Base-by-base conservation (phyloP, 768 basidiomycete genomes). In the Grammothele lineata region DNA sequence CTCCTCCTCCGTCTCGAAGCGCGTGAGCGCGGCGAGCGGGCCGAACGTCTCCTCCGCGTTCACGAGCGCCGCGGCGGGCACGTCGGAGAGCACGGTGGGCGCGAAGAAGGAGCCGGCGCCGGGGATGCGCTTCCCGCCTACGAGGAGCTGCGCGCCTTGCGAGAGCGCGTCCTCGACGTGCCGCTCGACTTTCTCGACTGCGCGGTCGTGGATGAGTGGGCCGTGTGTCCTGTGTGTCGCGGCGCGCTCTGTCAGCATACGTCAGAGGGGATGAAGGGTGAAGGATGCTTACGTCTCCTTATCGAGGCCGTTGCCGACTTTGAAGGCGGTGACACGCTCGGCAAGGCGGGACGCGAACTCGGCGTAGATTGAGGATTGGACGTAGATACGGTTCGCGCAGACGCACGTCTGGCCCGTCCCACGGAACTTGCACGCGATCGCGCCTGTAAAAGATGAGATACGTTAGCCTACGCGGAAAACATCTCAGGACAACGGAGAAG, bases 1-100 rank as follows among this genome's bases (percentile, higher is more conserved):
- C 64, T 98, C 87, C 36, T 93, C 92, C 68, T 99, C 96, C 0
- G 92, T 92, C 65, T 89, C 82, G 61, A 99, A 99, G 61, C 85
- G 85, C 63, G 78, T 83, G 19, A 99, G 70, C 6, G 88, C 86
- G 0, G 92, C 92, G 32, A 95, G 66, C 0, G 92, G 94, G 0
- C 95, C 96, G 59, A 99, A 99, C 0, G 96, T 98, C 73, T 99
- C 96, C 63, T 98, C 96, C 9, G 59, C 60, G 57, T 80, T 76
- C 57, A 95, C 61, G 27, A 76, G 68, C 9, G 91, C 87, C 22
- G 75, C 70, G 18, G 66, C 30, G 0, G 88, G 77, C 11, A 98
- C 94, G 54, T 97, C 90, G 4, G 80, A 78, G 22, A 99, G 80
- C 37, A 99, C 81, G 2, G 96, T 98, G 1, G 94, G 94, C 15